phyloP scores from a whole-genome alignment of 495 filamentous ascomycete genomes.

The Collariella sp. region DNA sequence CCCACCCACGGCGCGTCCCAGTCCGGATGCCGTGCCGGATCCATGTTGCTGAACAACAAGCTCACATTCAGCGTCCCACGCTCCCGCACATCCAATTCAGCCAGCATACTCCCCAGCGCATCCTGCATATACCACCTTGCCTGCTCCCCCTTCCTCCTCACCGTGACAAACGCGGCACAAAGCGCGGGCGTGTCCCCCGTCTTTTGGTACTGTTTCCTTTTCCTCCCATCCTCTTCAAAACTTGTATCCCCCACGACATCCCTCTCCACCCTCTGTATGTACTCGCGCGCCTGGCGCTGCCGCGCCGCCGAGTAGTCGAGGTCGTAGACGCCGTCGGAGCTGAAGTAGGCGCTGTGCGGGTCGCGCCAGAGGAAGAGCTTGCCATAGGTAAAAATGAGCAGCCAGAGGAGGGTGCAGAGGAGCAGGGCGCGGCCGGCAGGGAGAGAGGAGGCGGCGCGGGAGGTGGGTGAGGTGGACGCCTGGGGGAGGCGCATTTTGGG shows the following conservation, averaged over 20 bases:
- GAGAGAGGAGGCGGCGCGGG: neutral
- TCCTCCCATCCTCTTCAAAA: conserved; percentile 3
- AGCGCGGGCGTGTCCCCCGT: conserved; percentile 22
- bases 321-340: conserved; percentile 29
- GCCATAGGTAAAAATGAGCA: conserved; percentile 6
- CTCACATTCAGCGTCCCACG: conserved; percentile 25
- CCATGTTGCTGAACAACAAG: conserved; percentile 30
- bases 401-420: neutral
- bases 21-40: conserved; percentile 10
- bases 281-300: conserved; percentile 25
- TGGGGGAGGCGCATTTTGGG: neutral
- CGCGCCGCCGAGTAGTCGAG: conserved; percentile 31
- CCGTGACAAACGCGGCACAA: conserved; percentile 32
- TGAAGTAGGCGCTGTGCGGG: conserved; percentile 36
- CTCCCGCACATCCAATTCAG: conserved; percentile 28
- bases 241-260: too few species aligned
- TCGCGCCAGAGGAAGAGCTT: conserved; percentile 31
- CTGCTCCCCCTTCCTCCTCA: conserved; percentile 22
- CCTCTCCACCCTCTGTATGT: too few species aligned
- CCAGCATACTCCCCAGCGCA: conserved; percentile 31
- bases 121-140: conserved; percentile 29
- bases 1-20: conserved; percentile 16
- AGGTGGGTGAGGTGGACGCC: neutral
- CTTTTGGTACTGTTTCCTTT: conserved; percentile 4
- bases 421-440: conserved; percentile 2